Conservation (phyloP, 768 basidiomycete species). For the Tephrocybe rancida region DNA sequence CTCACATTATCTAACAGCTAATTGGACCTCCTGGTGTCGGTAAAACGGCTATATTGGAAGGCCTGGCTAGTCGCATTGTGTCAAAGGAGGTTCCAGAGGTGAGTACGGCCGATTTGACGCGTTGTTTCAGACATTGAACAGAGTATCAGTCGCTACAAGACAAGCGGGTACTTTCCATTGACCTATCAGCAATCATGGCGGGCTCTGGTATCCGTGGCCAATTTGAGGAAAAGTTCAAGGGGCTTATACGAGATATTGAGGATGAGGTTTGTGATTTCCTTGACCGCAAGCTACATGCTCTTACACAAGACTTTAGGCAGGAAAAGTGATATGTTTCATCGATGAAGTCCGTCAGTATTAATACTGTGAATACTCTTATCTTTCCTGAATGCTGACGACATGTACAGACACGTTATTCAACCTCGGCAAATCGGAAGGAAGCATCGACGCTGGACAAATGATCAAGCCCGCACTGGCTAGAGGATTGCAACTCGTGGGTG, state of each 20-base stretch:
- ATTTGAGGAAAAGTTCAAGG: slow-evolving; percentile 94
- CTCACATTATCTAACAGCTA: slow-evolving; percentile 40
- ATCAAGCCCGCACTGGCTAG: slow-evolving; percentile 90
- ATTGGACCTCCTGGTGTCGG: slow-evolving; percentile 90
- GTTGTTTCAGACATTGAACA: not conserved
- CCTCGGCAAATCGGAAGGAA: slow-evolving; percentile 89
- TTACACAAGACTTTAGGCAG: slow-evolving; percentile 41
- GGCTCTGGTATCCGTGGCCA: slow-evolving; percentile 92
- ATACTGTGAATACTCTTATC: not conserved
- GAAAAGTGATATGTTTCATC: slow-evolving; percentile 89
- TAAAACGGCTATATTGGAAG: slow-evolving; percentile 92
- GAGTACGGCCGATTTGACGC: slow-evolving; percentile 12
- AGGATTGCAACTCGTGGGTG: slow-evolving; percentile 87
- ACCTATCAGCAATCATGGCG: slow-evolving; percentile 82
- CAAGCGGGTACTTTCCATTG: slow-evolving; percentile 87
- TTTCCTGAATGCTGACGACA: not conserved
- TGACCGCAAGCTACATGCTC: slow-evolving; percentile 8
- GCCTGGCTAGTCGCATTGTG: slow-evolving; percentile 84
- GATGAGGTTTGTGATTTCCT: slow-evolving; percentile 56
- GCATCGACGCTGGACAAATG: slow-evolving; percentile 92
- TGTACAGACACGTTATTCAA: slow-evolving; percentile 75
- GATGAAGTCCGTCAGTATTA: slow-evolving; percentile 84
- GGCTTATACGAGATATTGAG: slow-evolving; percentile 86
- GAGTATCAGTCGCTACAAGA: slow-evolving; percentile 70
- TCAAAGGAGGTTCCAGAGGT: slow-evolving; percentile 92